phyloP scores from a whole-genome alignment of 73 alveolate genomes.

The Paramecium biaurelia region DNA sequence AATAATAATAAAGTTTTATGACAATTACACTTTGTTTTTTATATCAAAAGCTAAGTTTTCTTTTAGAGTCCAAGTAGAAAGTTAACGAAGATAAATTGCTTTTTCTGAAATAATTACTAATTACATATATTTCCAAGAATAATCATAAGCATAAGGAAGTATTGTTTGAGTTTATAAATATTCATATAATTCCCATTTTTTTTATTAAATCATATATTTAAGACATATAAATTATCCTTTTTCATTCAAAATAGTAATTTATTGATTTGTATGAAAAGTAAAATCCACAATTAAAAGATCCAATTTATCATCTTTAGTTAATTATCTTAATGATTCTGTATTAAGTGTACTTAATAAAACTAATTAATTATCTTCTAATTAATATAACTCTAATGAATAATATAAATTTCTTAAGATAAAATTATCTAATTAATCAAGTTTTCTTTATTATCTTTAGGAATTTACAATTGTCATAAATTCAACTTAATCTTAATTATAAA shows the following conservation, averaged over 20 bases:
- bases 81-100: neutral
- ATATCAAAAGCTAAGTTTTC: neutral
- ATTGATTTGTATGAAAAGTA: neutral
- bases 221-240: neutral
- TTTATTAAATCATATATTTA: neutral
- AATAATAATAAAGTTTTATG: neutral
- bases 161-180: neutral
- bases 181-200: neutral
- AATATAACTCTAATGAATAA: neutral
- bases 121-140: neutral
- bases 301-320: neutral
- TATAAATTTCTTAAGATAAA: neutral
- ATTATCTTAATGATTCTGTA: neutral
- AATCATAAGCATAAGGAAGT: neutral
- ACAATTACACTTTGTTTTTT: neutral
- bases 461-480: neutral
- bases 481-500: neutral
- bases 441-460: neutral
- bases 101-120: neutral
- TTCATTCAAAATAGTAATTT: neutral
- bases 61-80: neutral
- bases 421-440: neutral
- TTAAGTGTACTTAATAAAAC: neutral
- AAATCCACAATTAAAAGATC: neutral
- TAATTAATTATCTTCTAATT: neutral